These are phyloP conservation scores for Mycena rebaudengoi DNA, from an alignment of 768 basidiomycete species.

Conservation along the genomic window DNA sequence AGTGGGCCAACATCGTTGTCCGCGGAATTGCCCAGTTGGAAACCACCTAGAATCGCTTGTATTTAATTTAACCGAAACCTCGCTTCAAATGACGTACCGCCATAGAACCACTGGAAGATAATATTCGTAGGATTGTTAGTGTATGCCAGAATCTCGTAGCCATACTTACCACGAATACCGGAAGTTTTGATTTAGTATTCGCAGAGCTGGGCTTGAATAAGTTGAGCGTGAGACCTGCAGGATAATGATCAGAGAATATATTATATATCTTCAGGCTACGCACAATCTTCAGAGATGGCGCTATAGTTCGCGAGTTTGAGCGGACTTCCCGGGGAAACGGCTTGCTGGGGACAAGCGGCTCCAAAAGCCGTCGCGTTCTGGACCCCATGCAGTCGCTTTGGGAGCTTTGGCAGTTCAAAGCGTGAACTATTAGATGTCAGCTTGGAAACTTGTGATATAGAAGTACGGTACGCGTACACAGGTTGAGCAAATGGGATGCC, in stretches of 20 bases:
- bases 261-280: not conserved
- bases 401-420: too few species aligned
- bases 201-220: conserved; percentile 44
- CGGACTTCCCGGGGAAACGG: not conserved
- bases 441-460: too few species aligned
- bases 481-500: too few species aligned
- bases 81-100: conserved; percentile 32
- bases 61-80: too few species aligned
- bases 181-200: conserved; percentile 38
- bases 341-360: conserved; percentile 53
- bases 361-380: too few species aligned
- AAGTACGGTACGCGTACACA: too few species aligned
- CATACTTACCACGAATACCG: conserved; percentile 37
- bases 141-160: too few species aligned
- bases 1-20: conserved; percentile 31
- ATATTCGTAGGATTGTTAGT: not conserved
- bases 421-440: too few species aligned
- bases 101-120: conserved; percentile 41
- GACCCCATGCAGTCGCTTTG: too few species aligned
- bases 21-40: conserved; percentile 37
- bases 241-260: not conserved
- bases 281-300: conserved; percentile 38
- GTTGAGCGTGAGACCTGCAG: conserved; percentile 54
- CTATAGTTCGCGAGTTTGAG: not conserved
- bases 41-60: conserved; percentile 38